Conservation (phyloP, 805 yeast species). For the Blastobotrys chiropterorum region DNA sequence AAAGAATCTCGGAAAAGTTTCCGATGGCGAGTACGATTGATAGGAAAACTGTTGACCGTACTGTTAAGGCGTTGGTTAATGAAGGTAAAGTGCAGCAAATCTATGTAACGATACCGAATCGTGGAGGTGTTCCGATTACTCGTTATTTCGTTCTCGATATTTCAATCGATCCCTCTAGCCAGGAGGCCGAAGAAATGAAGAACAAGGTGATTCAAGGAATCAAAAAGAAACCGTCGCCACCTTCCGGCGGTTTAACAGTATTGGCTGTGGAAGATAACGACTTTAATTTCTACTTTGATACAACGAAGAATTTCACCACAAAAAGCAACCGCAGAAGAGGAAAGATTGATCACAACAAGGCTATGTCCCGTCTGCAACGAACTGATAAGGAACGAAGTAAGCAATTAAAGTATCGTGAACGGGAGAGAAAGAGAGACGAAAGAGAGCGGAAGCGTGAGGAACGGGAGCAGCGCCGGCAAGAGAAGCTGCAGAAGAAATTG, state of each 20-base stretch:
- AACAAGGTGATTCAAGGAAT: constrained; percentile 13
- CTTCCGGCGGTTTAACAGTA: neutral
- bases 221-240: neutral
- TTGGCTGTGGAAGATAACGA: constrained; percentile 14
- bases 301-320: constrained; percentile 1
- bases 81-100: constrained; percentile 30
- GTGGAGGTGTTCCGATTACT: constrained; percentile 16
- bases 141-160: constrained; percentile 27
- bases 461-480: neutral
- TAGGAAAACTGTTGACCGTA: constrained; percentile 46
- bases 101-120: constrained; percentile 20
- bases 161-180: constrained; percentile 17
- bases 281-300: constrained; percentile 4
- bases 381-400: constrained; percentile 3
- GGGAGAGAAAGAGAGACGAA: neutral
- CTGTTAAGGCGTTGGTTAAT: constrained; percentile 33
- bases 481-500: neutral
- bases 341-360: neutral
- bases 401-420: neutral
- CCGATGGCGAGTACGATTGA: constrained; percentile 39
- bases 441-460: neutral
- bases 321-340: constrained; percentile 1
- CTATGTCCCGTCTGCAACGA: constrained; percentile 10
- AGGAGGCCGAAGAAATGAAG: constrained; percentile 12
- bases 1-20: constrained; percentile 36